Conservation (phyloP, 2,329 filamentous ascomycete genomes). For the Hymenoscyphus scutula region DNA sequence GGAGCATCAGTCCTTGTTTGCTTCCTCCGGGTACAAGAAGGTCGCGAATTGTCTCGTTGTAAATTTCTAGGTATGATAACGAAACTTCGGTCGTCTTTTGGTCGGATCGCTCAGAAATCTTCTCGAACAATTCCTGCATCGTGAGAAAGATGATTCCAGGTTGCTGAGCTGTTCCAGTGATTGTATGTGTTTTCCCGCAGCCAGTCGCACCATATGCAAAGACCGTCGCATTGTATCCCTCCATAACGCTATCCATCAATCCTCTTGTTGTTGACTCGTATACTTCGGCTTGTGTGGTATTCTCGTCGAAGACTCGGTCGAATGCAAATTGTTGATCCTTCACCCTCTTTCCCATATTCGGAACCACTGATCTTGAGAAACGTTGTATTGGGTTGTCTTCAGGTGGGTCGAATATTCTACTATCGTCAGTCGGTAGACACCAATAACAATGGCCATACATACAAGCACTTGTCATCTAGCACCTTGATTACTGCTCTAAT, state of each 20-base stretch:
- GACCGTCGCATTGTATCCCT: slow-evolving; percentile 98
- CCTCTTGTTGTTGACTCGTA: slow-evolving; percentile 89
- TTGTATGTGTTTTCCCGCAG: slow-evolving; percentile 98
- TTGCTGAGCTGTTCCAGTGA: slow-evolving; percentile 85
- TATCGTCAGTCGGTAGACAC: slow-evolving; percentile 17
- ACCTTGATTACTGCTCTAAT: slow-evolving; percentile 93
- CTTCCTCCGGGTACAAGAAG: slow-evolving; percentile 81
- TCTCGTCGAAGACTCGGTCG: slow-evolving; percentile 95
- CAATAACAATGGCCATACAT: slow-evolving; percentile 41
- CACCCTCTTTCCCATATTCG: slow-evolving; percentile 77
- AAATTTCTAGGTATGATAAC: slow-evolving; percentile 95
- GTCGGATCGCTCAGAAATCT: slow-evolving; percentile 79
- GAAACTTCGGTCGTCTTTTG: slow-evolving; percentile 90
- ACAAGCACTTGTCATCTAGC: slow-evolving; percentile 94
- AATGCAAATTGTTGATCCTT: slow-evolving; percentile 98
- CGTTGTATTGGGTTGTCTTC: slow-evolving; percentile 90
- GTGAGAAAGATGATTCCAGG: slow-evolving; percentile 98
- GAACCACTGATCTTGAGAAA: slow-evolving; percentile 78
- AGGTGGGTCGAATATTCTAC: slow-evolving; percentile 91
- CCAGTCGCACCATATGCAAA: slow-evolving; percentile 98
- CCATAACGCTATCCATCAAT: slow-evolving; percentile 90
- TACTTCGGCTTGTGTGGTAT: slow-evolving; percentile 84
- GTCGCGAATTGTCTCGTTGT: slow-evolving; percentile 98
- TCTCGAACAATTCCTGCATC: slow-evolving; percentile 98
- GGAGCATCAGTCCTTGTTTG: slow-evolving; percentile 79